Evolutionary conservation across 1,139 yeast species (phyloP), one percentile per base, ranked within the genome.

Genomic region (Hyphopichia pseudoburtonii): DNA sequence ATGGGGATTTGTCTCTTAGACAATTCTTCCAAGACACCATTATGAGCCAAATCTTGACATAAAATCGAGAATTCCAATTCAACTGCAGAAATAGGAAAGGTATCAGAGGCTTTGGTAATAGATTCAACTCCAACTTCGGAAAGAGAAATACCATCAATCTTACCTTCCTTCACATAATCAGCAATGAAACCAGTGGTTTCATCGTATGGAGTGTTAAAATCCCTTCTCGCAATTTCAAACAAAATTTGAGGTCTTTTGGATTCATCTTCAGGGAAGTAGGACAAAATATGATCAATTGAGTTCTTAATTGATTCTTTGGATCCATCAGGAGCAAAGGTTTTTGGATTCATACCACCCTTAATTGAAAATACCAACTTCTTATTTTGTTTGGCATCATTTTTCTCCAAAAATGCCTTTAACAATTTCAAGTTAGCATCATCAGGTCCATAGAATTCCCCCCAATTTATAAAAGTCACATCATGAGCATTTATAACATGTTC

Each of bases 381-480:
- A 38, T 74, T 64, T 36, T 65, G 61, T 32, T 76, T 80, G 1
- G 86, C 85, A 42, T 76, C 66, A 48, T 70, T 65, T 12, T 53
- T 37, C 17, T 62, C 70, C 42, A 85, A 77, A 54, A 82, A 87
- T 11, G 71, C 73, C 37, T 74, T 64, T 32, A 86, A 54, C 37
- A 79, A 68, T 48, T 73, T 64, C 60, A 85, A 60, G 48, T 80
- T 80, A 33, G 73, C 66, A 33, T 64, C 60, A 34, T 70, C 61
- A 0, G 69, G 57, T 18, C 94, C 94, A 52, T 88, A 88, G 54
- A 87, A 86, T 49, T 83, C 92, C 39, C 94, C 95, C 22, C 78
- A 78, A 52, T 87, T 87, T 63, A 86, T 64, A 42, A 83, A 72
- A 22, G 73, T 76, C 39, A 74, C 74, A 24, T 79, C 80, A 29